These are phyloP conservation scores for Pseudogymnoascus sp. DNA, from an alignment of 2,329 filamentous ascomycete species.

Conservation along the genomic window DNA sequence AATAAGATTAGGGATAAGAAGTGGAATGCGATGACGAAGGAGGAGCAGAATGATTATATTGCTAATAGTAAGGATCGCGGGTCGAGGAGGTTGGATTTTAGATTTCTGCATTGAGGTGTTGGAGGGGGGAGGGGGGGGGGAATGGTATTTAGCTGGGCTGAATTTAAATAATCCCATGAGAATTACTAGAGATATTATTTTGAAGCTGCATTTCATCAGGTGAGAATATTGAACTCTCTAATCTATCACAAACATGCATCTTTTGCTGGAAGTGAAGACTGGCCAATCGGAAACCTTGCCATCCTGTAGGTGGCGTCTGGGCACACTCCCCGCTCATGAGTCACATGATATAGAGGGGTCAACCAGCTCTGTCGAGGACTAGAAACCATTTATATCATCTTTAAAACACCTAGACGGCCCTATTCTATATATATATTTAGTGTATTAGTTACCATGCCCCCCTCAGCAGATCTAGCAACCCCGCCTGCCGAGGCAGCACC, in stretches of 20 bases:
- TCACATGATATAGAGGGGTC: slow-evolving; percentile 7
- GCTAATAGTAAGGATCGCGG: slow-evolving; percentile 31
- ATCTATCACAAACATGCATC: neutral
- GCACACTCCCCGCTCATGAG: neutral
- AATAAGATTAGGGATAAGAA: slow-evolving; percentile 36
- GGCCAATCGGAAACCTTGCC: slow-evolving; percentile 2
- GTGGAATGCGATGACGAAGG: slow-evolving; percentile 39
- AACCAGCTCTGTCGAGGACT: neutral
- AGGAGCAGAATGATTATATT: slow-evolving; percentile 40
- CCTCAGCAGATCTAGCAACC: neutral
- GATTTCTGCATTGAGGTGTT: slow-evolving; percentile 29
- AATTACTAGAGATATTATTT: neutral
- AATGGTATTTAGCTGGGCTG: neutral
- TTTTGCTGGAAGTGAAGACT: neutral
- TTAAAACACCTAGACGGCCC: neutral
- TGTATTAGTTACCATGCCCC: neutral
- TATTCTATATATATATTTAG: slow-evolving; percentile 5
- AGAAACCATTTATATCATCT: neutral
- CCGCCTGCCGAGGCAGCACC: neutral
- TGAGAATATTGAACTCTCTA: neutral
- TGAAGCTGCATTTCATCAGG: neutral
- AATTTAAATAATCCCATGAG: neutral
- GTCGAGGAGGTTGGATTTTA: slow-evolving; percentile 33
- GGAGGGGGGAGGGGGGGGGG: neutral
- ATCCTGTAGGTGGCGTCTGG: neutral